Percentiles rank a stretch among this genome's conserved stretches.
Conservation (phyloP, 345 rosid genomes). For the Angophora floribunda region DNA sequence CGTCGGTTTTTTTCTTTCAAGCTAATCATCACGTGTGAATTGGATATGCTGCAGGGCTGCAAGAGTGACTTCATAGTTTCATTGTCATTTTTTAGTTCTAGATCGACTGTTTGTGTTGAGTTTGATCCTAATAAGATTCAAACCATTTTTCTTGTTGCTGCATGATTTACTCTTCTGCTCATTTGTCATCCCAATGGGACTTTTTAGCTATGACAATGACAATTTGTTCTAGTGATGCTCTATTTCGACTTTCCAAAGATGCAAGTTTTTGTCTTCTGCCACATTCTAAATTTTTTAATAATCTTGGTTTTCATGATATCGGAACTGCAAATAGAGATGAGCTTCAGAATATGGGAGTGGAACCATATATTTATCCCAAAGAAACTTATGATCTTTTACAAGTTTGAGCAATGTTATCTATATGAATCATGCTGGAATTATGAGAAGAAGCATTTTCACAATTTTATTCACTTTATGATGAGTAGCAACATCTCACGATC, state of each 20-base stretch:
- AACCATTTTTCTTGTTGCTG: too few relatives aligned
- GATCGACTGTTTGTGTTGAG: too few relatives aligned
- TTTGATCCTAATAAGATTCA: too few relatives aligned
- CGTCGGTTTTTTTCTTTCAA: too few relatives aligned
- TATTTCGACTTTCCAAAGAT: fast-evolving
- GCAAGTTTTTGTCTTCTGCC: not conserved
- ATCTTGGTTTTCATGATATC: not conserved
- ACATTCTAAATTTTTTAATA: fast-evolving
- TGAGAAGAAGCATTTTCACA: not conserved
- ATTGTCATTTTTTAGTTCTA: too few relatives aligned
- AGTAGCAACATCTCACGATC: too few relatives aligned
- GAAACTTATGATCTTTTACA: not conserved
- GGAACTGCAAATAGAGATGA: fast-evolving
- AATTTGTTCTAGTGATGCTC: not conserved
- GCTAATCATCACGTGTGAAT: not conserved
- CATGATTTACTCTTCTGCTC: too few relatives aligned
- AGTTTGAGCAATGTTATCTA: not conserved
- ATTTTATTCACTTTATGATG: fast-evolving
- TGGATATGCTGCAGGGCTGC: too few relatives aligned
- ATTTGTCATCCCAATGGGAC: not conserved
- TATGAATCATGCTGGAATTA: not conserved
- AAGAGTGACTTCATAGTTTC: too few relatives aligned
- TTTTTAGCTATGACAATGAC: not conserved
- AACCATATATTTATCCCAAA: not conserved
- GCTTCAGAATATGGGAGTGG: not conserved